Base-by-base conservation (phyloP, 345 rosid genomes). In the Gossypium ekmanianum region DNA sequence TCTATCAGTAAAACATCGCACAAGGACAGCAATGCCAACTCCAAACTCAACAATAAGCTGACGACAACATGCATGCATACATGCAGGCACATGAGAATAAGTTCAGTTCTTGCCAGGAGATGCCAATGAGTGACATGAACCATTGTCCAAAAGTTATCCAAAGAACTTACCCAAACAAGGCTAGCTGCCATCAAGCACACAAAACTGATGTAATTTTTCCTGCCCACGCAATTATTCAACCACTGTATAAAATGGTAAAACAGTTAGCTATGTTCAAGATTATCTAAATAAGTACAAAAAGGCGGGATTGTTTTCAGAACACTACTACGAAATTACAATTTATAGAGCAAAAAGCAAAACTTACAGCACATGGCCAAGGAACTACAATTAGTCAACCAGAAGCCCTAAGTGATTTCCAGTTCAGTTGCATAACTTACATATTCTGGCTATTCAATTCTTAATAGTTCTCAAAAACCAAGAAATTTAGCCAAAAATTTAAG, bases 151-250 rank as follows among this genome's bases (percentile, higher is more conserved):
- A 57, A 63, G 67, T 11, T 26, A 47, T 9, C 18, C 43, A 58
- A 57, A 56, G 77, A 81, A 74, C 84, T 79, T 90, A 94, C 97
- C 98, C 98, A 94, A 65, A 87, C 58, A 65, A 94, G 90, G 87
- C 95, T 88, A 62, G 85, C 82, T 20, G 97, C 95, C 97, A 94
- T 91, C 24, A 92, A 94, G 78, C 90, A 91, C 77, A 94, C 87
- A 83, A 94, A 94, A 48, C 91, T 92, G 81, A 90, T 68, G 73
- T 94, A 94, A 74, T 94, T 94, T 83, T 86, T 92, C 85, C 91
- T 84, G 65, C 98, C 98, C 62, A 92, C 97, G 26, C 98, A 92
- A 74, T 94, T 94, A 85, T 92, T 94, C 79, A 94, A 77, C 98
- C 98, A 94, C 97, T 94, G 89, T 80, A 84, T 39, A 77, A 75